Conservation (phyloP, 31 red algal species). For the Porphyra umbilicalis region DNA sequence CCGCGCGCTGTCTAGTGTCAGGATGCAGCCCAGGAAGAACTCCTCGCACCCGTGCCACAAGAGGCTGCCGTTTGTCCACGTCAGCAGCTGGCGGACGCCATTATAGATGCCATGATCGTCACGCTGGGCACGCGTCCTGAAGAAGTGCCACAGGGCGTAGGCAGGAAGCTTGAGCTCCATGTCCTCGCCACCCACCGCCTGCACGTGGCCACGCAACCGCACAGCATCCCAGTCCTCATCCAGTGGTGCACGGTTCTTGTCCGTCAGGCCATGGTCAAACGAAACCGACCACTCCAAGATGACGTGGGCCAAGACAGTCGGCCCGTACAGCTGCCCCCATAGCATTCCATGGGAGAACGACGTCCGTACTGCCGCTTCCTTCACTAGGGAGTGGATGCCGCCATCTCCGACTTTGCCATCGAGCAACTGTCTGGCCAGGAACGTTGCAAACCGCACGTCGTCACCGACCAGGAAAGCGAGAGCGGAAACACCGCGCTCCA, state of each 20-base stretch:
- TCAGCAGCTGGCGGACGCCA: background rate
- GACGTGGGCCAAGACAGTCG: background rate
- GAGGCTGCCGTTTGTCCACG: background rate
- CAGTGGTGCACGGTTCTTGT: background rate
- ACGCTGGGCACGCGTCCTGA: background rate
- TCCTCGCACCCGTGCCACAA: background rate
- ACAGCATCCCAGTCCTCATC: background rate
- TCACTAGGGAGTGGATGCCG: no score
- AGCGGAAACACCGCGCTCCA: background rate
- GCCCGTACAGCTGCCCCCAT: background rate
- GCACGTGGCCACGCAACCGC: background rate
- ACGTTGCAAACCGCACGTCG: background rate
- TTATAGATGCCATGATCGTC: background rate
- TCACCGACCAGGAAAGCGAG: background rate
- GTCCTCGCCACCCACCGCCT: background rate
- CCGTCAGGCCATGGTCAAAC: background rate
- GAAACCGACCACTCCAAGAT: background rate
- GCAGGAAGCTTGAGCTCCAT: background rate
- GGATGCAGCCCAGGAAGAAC: background rate
- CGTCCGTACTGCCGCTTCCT: no score
- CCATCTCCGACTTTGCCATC: no score
- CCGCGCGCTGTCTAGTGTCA: background rate
- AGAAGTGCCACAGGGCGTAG: background rate
- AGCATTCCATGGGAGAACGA: no score
- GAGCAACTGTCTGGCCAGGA: no score